A percentile compares a stretch with the other conserved stretches of the same genome.
phyloP scores from a whole-genome alignment of 2,329 filamentous ascomycete genomes.

The Calonectria pauciramosa region DNA sequence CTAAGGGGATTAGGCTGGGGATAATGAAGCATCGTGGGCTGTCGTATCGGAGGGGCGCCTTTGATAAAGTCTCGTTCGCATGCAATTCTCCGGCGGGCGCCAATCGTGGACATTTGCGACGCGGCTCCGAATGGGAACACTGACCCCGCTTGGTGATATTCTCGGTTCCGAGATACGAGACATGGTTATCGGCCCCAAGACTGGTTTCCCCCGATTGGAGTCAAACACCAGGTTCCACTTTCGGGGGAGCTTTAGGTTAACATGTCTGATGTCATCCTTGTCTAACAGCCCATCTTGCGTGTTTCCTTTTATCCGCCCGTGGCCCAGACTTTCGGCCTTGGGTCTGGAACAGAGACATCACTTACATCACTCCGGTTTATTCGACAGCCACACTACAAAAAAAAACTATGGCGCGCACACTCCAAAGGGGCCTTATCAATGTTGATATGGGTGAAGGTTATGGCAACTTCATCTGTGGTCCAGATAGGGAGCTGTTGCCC shows the following conservation, averaged over 20 bases:
- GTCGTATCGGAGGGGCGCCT: background rate
- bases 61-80: background rate
- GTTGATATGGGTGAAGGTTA: slow-evolving; percentile 62
- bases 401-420: slow-evolving; percentile 13
- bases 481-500: slow-evolving; percentile 70
- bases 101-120: background rate
- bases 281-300: background rate
- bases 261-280: background rate
- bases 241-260: background rate
- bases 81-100: background rate
- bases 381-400: background rate
- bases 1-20: background rate
- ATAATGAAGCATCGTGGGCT: background rate
- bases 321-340: background rate
- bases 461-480: slow-evolving; percentile 62
- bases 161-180: slow-evolving; percentile 20
- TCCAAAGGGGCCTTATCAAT: slow-evolving; percentile 51
- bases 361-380: background rate
- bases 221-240: slow-evolving; percentile 15
- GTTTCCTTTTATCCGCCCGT: background rate
- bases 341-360: background rate
- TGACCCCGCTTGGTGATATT: background rate
- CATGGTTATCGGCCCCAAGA: slow-evolving; percentile 3
- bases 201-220: background rate
- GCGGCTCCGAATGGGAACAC: background rate